phyloP scores from a whole-genome alignment of 2,329 filamentous ascomycete species.

The Diaporthe batatas region DNA sequence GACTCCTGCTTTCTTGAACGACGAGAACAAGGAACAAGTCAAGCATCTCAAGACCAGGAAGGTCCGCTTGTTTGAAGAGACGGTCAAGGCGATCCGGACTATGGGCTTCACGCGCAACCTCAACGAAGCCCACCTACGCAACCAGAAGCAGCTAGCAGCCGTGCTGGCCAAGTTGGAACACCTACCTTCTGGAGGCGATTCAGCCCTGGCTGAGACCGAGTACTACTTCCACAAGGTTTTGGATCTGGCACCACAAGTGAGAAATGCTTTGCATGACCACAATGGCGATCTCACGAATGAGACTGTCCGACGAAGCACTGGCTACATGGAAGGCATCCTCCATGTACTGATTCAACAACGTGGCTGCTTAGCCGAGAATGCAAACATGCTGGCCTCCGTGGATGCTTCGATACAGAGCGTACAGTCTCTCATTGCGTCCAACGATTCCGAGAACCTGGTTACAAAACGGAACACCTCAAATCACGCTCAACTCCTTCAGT shows the following conservation, averaged over 20 bases:
- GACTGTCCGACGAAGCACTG: constrained; percentile 83
- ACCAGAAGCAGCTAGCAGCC: constrained; percentile 78
- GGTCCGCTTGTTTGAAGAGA: constrained; percentile 90
- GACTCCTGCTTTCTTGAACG: constrained; percentile 83
- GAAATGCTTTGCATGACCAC: constrained; percentile 78
- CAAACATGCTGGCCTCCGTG: constrained; percentile 56
- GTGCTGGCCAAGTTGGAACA: constrained; percentile 73
- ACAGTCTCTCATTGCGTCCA: constrained; percentile 50
- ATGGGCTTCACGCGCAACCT: constrained; percentile 94
- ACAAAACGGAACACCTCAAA: constrained; percentile 43
- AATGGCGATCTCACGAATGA: constrained; percentile 87
- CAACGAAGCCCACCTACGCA: constrained; percentile 77
- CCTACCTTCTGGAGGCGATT: constrained; percentile 51
- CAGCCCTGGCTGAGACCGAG: constrained; percentile 64
- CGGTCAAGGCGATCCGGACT: constrained; percentile 81
- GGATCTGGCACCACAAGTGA: constrained; percentile 77
- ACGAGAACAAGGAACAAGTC: constrained; percentile 86
- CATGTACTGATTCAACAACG: constrained; percentile 74
- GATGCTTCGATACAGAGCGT: constrained; percentile 54
- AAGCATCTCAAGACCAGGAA: constrained; percentile 94
- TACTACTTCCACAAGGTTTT: constrained; percentile 85
- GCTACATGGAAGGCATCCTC: constrained; percentile 89
- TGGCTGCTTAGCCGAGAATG: constrained; percentile 57
- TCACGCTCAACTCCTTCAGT: constrained; percentile 57
- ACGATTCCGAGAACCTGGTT: constrained; percentile 44